Base-by-base conservation (phyloP, 2,329 filamentous ascomycete species). In the Botryotinia globosa region DNA sequence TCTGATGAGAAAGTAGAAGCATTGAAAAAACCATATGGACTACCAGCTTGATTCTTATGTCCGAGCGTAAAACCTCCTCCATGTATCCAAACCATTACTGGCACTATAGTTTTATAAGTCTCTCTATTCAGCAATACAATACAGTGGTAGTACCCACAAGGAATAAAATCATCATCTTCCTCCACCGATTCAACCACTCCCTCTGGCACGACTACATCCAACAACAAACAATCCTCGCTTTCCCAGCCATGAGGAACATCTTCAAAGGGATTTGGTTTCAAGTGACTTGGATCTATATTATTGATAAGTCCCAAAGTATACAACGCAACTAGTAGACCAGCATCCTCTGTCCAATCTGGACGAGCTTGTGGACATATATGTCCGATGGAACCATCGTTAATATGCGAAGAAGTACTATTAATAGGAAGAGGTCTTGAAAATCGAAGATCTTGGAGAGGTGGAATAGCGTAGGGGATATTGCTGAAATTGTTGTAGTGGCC, bases 1-100 rank as follows among this genome's bases (percentile, higher is more conserved):
- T 25, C 89, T 83, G 62, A 89, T 82, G 0, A 86, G 86, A 75
- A 87, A 85, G 58, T 83, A 83, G 39, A 88, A 84, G 7, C 84
- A 80, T 58, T 86, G 84, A 12, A 85, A 84, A 48, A 86, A 18
- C 25, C 84, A 61, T 84, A 81, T 12, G 92, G 87, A 63, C 91
- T 86, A 66, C 86, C 88, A 32, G 87, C 88, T 56, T 90, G 83
- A 77, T 92, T 91, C 79, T 92, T 92, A 69, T 89, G 85, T 9
- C 88, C 88, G 39, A 83, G 81, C 67, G 82, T 84, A 8, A 88
- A 83, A 2, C 86, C 87, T 48, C 87, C 87, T 25, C 87, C 84
- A 75, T 90, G 87, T 34, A 91, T 87, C 89, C 89, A 92, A 1
- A 83, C 79, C 0, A 82, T 70, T 64, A 85, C 84, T 1, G 84